Base-by-base conservation (phyloP, 768 basidiomycete genomes). In the Pseudohyphozyma bogoriensis region DNA sequence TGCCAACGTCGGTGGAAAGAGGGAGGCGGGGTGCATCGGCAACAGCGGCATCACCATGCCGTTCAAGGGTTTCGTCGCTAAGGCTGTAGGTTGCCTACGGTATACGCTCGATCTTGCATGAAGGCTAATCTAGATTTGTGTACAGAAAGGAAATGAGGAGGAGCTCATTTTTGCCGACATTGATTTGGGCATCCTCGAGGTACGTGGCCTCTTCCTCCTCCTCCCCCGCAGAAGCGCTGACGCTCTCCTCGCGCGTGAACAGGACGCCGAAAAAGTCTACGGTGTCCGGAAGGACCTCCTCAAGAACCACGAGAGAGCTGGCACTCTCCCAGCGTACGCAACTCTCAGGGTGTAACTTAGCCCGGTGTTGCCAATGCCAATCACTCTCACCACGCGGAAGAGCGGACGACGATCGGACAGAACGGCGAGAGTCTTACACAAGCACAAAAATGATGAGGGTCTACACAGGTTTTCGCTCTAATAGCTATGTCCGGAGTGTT, bases 181-280 rank as follows among this genome's bases (percentile, higher is more conserved):
- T 4, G 61, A 66, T 33, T 28, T 66, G 0, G 31, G 28, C 1
- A 58, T 66, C 5, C 51, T 66, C 51, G 28, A 51, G 51, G 56
- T 61, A 36, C 33, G 55, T 49, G 32, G 33, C 35, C 51, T 46
- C 39, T 7, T 29, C 20, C 3, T 9, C 24, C 3, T 46, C 46
- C n/a, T 28, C 20, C 24, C 18, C 11, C 4, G 49, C 18, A 3
- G 2, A 2, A 10, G 2, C 15, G 28, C 36, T 47, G 10, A 22
- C 60, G 29, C 35, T 18, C 26, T 26, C 32, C 32, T 58, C 32
- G 42, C 15, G 33, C 50, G 5, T 9, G 3, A 20, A 1, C n/a
- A 66, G 65, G 65, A 66, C 37, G 65, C 65, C 1, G 37, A 58
- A 18, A n/a, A 37, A 1, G 65, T 60, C 6, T 66, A 66, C 28